A percentile compares a stretch with the other conserved stretches of the same genome.
Conservation (phyloP, 805 yeast genomes). For the Middelhovenomyces tepae region DNA sequence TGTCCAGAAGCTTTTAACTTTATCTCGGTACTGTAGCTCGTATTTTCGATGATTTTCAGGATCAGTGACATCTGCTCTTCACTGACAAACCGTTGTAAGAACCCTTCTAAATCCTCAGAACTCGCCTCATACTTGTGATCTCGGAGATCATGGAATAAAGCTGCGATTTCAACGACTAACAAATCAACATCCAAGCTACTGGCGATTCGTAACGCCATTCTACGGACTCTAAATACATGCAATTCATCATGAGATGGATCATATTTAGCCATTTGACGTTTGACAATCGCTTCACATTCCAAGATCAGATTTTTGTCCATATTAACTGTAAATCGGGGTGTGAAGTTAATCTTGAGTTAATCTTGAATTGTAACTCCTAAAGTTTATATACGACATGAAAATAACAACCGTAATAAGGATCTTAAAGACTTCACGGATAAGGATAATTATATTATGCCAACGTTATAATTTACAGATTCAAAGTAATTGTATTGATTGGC, state of each 20-base stretch:
- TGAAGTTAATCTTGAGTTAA: too few species aligned
- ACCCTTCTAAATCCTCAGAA: slow-evolving; percentile 8
- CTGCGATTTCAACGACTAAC: slow-evolving; percentile 25
- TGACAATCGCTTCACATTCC: slow-evolving; percentile 14
- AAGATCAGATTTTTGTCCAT: too few species aligned
- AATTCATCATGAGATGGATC: slow-evolving; percentile 27
- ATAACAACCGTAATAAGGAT: too few species aligned
- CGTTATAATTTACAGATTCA: too few species aligned
- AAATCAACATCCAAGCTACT: slow-evolving; percentile 14
- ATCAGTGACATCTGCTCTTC: slow-evolving; percentile 10
- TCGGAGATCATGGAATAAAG: slow-evolving; percentile 26
- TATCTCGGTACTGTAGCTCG: slow-evolving; percentile 23
- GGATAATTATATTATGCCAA: too few species aligned
- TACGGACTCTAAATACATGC: slow-evolving; percentile 26
- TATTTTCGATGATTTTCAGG: slow-evolving; percentile 19
- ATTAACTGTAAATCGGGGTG: too few species aligned
- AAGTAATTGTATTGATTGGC: too few species aligned
- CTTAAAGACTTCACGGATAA: too few species aligned
- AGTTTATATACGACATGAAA: too few species aligned
- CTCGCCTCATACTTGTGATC: slow-evolving; percentile 25
- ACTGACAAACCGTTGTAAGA: slow-evolving; percentile 9
- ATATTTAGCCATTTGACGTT: slow-evolving; percentile 18
- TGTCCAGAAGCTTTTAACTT: slow-evolving; percentile 16
- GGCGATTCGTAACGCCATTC: slow-evolving; percentile 22
- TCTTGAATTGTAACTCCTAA: too few species aligned